Conservation (phyloP, 495 filamentous ascomycete species). For the Tuber brumale region DNA sequence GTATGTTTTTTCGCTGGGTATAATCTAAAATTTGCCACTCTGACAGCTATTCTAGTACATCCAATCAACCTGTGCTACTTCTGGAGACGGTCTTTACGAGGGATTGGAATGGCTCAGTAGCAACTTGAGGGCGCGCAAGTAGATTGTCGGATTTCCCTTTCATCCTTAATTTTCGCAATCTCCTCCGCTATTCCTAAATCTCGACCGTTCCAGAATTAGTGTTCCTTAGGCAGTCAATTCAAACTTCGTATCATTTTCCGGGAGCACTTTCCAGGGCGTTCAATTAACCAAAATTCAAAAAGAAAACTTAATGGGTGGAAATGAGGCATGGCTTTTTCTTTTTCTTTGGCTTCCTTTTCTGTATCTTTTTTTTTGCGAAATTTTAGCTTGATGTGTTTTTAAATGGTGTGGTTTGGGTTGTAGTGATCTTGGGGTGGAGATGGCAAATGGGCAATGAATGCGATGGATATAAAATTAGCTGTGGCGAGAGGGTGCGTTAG, state of each 20-base stretch:
- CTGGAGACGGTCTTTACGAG: conserved; percentile 98
- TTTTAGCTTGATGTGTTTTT: conserved; percentile 36
- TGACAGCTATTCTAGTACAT: conserved; percentile 65
- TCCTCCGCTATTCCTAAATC: conserved; percentile 10
- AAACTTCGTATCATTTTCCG: conserved; percentile 37
- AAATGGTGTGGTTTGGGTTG: not conserved
- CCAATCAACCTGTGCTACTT: conserved; percentile 99
- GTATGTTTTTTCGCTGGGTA: conserved; percentile 54
- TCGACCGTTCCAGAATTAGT: conserved; percentile 28
- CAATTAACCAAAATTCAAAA: conserved; percentile 21
- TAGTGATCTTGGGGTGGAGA: not conserved
- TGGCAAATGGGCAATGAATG: not conserved
- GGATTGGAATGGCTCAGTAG: conserved; percentile 98
- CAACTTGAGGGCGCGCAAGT: conserved; percentile 58
- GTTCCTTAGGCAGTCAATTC: conserved; percentile 35
- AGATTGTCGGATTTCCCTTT: conserved; percentile 20
- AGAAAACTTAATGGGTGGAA: conserved; percentile 25
- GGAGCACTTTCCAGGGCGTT: conserved; percentile 22
- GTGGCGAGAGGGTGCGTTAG: not conserved
- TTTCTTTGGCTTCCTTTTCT: conserved; percentile 22
- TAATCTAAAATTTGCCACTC: conserved; percentile 14
- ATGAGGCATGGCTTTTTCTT: conserved; percentile 26
- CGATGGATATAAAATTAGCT: conserved; percentile 5
- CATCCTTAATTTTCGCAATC: conserved; percentile 1
- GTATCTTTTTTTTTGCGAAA: conserved; percentile 27